Percentiles rank a stretch among this genome's conserved stretches.
Conservation (phyloP, 108 stramenopile genomes). For the Phaeodactylum tricornutum region DNA sequence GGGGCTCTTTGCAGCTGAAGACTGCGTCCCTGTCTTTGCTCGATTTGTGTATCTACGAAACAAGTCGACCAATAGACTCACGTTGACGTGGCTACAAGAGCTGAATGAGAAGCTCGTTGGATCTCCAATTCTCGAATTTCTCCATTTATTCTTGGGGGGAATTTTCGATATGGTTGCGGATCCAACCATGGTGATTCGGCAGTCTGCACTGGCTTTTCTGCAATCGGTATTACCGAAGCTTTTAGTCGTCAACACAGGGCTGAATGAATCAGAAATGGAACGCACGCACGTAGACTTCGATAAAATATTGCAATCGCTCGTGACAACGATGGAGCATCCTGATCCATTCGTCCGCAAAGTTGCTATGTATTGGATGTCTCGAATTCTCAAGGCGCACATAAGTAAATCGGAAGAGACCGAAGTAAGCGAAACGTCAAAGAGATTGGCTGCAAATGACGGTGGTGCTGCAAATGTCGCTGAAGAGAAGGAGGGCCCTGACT, state of each 20-base stretch:
- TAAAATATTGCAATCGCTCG: conserved; percentile 74
- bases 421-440: too few relatives aligned
- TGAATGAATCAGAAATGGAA: conserved; percentile 45
- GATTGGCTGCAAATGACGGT: neutral
- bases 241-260: conserved; percentile 48
- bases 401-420: neutral
- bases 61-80: conserved; percentile 79
- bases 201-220: conserved; percentile 73
- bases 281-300: conserved; percentile 71
- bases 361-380: conserved; percentile 85
- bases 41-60: conserved; percentile 82
- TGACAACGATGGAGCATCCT: conserved; percentile 83
- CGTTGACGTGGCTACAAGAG: conserved; percentile 78
- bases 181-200: conserved; percentile 65
- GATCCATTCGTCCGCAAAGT: conserved; percentile 87
- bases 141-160: conserved; percentile 72
- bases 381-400: conserved; percentile 82
- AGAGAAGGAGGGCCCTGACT: neutral
- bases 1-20: conserved; percentile 70
- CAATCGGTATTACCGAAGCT: conserved; percentile 78
- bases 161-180: conserved; percentile 86
- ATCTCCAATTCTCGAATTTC: conserved; percentile 73
- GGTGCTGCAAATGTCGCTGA: neutral
- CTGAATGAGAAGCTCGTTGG: conserved; percentile 70
- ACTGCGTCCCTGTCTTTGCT: conserved; percentile 78